Conservation (phyloP, 1,139 yeast genomes). For the Taphrina wiesneri region DNA sequence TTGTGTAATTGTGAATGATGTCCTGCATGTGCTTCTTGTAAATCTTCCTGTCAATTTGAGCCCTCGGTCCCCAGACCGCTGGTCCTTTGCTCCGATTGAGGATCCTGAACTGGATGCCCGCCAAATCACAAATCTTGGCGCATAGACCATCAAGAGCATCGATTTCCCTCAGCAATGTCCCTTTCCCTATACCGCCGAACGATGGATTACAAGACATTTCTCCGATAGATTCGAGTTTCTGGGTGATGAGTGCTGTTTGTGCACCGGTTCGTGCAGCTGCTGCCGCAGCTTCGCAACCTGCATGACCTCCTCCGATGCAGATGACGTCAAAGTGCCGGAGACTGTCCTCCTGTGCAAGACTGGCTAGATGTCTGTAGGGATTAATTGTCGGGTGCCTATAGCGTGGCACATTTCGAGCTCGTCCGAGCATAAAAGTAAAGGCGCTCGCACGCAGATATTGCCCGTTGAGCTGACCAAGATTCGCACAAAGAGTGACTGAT, state of each 20-base stretch:
- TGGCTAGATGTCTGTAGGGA: neutral
- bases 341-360: neutral
- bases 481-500: neutral
- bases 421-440: neutral
- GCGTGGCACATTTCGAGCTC: neutral
- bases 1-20: slow-evolving; percentile 59
- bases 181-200: slow-evolving; percentile 98
- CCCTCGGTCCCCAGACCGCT: slow-evolving; percentile 98
- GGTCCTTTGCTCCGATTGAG: slow-evolving; percentile 88
- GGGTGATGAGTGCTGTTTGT: slow-evolving; percentile 73
- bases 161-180: slow-evolving; percentile 84
- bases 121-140: slow-evolving; percentile 77
- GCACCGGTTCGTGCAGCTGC: slow-evolving; percentile 87
- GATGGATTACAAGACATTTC: slow-evolving; percentile 74
- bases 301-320: slow-evolving; percentile 97
- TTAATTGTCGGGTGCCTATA: neutral
- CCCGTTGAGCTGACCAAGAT: too few species aligned
- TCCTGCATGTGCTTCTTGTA: slow-evolving; percentile 79
- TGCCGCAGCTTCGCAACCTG: slow-evolving; percentile 97
- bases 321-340: slow-evolving; percentile 52
- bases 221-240: slow-evolving; percentile 72
- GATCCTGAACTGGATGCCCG: slow-evolving; percentile 90
- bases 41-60: slow-evolving; percentile 85
- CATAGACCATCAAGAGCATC: slow-evolving; percentile 96
- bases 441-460: too few species aligned